phyloP scores from a whole-genome alignment of 2,329 filamentous ascomycete species.

The Cercospora citrullina region DNA sequence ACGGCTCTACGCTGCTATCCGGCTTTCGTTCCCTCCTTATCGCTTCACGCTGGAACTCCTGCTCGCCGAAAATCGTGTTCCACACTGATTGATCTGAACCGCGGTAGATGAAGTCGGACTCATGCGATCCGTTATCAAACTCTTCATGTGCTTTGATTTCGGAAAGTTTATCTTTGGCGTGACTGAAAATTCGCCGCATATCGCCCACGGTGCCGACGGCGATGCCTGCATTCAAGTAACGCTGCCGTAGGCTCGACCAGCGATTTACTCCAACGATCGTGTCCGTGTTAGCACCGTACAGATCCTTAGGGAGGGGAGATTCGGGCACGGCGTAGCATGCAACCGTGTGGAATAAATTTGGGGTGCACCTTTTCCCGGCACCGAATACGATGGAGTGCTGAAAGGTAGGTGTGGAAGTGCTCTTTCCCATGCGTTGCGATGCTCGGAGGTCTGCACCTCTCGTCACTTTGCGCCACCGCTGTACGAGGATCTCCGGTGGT shows the following conservation, averaged over 20 bases:
- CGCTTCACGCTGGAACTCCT: slow-evolving; percentile 35
- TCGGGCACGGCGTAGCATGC: slow-evolving; percentile 55
- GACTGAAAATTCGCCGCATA: slow-evolving; percentile 28
- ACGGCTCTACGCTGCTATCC: slow-evolving; percentile 9
- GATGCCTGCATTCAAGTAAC: slow-evolving; percentile 30
- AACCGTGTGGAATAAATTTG: slow-evolving; percentile 44
- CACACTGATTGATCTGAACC: slow-evolving; percentile 34
- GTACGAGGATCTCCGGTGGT: slow-evolving; percentile 27
- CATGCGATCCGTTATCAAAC: slow-evolving; percentile 31
- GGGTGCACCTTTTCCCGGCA: slow-evolving; percentile 55
- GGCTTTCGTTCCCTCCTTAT: slow-evolving; percentile 27
- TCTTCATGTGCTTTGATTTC: slow-evolving; percentile 16
- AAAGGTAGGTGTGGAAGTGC: slow-evolving; percentile 38
- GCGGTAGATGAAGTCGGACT: slow-evolving; percentile 30
- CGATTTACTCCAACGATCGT: slow-evolving; percentile 41
- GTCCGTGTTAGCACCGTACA: slow-evolving; percentile 41
- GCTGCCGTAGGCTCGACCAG: slow-evolving; percentile 31
- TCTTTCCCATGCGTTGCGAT: slow-evolving; percentile 39
- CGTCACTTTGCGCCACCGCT: slow-evolving; percentile 28
- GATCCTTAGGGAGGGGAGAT: slow-evolving; percentile 52
- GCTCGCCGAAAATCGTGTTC: slow-evolving; percentile 34
- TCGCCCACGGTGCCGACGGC: slow-evolving; percentile 30
- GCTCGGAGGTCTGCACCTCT: slow-evolving; percentile 47
- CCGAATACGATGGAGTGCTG: slow-evolving; percentile 56
- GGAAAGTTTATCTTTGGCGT: slow-evolving; percentile 27